Base-by-base conservation (phyloP, 2,329 filamentous ascomycete genomes). In the Alternaria novae-zelandiae region DNA sequence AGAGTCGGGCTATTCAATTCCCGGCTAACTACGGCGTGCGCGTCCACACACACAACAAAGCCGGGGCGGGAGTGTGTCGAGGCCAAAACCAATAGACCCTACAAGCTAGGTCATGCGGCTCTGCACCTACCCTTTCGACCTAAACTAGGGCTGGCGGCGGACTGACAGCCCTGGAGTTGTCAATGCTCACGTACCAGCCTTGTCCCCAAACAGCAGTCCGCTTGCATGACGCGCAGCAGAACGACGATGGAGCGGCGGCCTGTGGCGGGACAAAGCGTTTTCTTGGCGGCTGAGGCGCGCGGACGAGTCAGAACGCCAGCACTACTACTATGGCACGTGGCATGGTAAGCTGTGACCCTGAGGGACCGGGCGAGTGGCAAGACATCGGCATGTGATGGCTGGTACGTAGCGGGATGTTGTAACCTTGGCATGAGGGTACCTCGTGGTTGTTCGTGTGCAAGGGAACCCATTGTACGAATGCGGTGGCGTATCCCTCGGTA, bases 21-120 rank as follows among this genome's bases (percentile, higher is more conserved):
- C 6, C 54, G 54, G 54, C 44, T 47, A 50, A 57, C 23, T 30
- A 23, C 54, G 54, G 54, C 54, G 43, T 41, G 36, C 36, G 36
- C 36, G 36, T 41, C 36, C 36, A 41, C 32, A 41, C 32, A 36
- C 28, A 30, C 12, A 30, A 30, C 28, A 15, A 9, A 41, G 32
- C 32, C 32, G 15, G 15, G 15, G 15, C 32, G 32, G 32, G 15
- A n/a, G 32, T n/a, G 13, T 41, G 32, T 36, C 32, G 32, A 41
- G 15, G 15, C 32, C 36, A 41, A 41, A 41, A 41, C 36, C 36
- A 41, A 41, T 41, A 41, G 36, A 41, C 36, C 36, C 32, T 36
- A 41, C 15, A 41, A 41, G 15, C 36, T 41, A 41, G 36, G 36
- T 41, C 36, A 41, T 41, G 36, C 36, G 36, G 36, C 36, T 41